These are phyloP conservation scores for Hymenoscyphus scutula DNA, from an alignment of 2,329 filamentous ascomycete genomes.

Conservation along the genomic window DNA sequence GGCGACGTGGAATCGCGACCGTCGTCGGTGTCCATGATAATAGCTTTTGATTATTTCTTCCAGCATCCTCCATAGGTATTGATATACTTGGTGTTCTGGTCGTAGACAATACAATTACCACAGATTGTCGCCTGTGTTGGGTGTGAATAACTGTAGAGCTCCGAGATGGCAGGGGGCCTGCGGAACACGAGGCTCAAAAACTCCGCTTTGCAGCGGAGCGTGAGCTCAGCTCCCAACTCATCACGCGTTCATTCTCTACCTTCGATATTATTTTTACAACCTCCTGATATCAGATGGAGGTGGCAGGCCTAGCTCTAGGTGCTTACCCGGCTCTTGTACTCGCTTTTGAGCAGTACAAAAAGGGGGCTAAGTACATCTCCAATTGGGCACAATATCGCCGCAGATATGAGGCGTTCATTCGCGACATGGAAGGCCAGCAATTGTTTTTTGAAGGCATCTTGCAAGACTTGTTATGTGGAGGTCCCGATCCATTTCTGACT, in stretches of 20 bases:
- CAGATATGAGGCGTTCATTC: constrained; percentile 10
- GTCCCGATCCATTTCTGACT: constrained; percentile 7
- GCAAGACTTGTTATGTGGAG: constrained; percentile 9
- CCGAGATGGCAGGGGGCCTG: neutral
- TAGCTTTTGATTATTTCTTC: no score
- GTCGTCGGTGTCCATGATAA: neutral
- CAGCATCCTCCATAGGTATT: no score
- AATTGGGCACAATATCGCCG: constrained; percentile 9
- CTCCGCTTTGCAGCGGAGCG: neutral
- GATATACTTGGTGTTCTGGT: no score
- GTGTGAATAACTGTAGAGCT: no score
- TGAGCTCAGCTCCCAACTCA: neutral
- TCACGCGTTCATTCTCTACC: neutral
- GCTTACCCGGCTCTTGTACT: constrained; percentile 5
- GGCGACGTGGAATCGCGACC: neutral
- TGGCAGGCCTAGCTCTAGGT: constrained; percentile 7
- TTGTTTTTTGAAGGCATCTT: constrained; percentile 9
- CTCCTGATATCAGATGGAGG: constrained; percentile 8
- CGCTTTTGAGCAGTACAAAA: constrained; percentile 8
- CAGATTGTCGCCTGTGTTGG: no score
- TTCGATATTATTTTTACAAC: neutral
- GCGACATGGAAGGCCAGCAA: constrained; percentile 11
- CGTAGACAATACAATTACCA: no score
- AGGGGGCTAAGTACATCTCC: constrained; percentile 6
- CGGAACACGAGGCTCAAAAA: neutral